Evolutionary conservation across 2,329 filamentous ascomycete genomes (phyloP), one percentile per base, ranked within the genome.

Genomic region (Sclerotiophoma versabilis): DNA sequence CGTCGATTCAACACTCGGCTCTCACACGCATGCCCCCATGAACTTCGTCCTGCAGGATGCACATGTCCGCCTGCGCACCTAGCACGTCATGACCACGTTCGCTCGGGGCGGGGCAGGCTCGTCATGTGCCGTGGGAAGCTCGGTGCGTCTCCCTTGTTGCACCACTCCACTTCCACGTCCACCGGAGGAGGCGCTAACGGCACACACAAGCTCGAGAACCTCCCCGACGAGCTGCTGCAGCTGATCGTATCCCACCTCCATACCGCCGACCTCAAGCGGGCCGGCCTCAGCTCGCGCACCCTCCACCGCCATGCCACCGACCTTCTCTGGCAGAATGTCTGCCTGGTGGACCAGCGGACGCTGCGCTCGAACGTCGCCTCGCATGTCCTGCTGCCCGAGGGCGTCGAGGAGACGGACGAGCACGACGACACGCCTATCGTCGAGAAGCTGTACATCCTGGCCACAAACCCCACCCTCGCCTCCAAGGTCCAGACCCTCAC

Each of bases 401-500:
- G 62, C 3, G 49, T 43, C 26, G 56, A 62, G 22, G 58, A 63
- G 51, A 22, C 58, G 7, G 57, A 74, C 45, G 68, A 73, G 44
- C 71, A 74, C 45, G 70, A 74, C 36, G 79, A 81, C 53, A 78
- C 73, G 10, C 76, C 75, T 6, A 70, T 80, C 11, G 72, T 80
- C 34, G 68, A 68, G 56, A 79, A 77, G 61, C 63, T 81, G 20
- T 64, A 75, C 12, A 58, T 79, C 7, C 62, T 81, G 26, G 76
- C 76, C 5, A 73, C 62, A 5, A 78, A 77, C 29, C 74, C 77
- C 14, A 51, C 53, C 12, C 65, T 81, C 11, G 79, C 78, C 2
- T 64, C 72, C 9, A 75, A 76, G 49, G 79, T 81, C 9, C 75
- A 77, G 9, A 67, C 66, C 5, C 58, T 81, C 6, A 78, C 74